Conservation (phyloP, 2,329 filamentous ascomycete genomes). For the Chaetomium sp. region DNA sequence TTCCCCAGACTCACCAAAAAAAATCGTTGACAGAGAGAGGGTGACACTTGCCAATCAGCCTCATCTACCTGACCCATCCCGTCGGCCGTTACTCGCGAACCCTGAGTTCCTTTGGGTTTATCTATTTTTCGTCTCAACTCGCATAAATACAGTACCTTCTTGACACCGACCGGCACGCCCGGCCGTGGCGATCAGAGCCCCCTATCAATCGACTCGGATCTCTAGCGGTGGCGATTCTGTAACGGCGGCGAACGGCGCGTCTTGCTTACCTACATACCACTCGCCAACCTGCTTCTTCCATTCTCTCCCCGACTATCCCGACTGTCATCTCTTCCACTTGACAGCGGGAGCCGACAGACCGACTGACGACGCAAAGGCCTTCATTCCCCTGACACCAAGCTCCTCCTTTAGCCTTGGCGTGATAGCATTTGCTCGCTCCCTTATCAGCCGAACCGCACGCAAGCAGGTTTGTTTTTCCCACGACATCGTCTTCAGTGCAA, state of each 20-base stretch:
- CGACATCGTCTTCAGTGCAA: slow-evolving; percentile 6
- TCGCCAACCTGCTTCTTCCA: neutral
- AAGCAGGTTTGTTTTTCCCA: slow-evolving; percentile 23
- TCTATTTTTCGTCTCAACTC: neutral
- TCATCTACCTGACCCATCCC: slow-evolving; percentile 13
- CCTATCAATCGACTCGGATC: neutral
- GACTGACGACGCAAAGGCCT: slow-evolving; percentile 8
- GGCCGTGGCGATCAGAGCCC: slow-evolving; percentile 14
- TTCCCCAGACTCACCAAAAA: slow-evolving; percentile 14
- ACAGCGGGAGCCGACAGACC: neutral
- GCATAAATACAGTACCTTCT: neutral
- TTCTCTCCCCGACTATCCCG: neutral
- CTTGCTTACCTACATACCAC: neutral
- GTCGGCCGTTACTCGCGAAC: neutral
- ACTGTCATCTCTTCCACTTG: neutral
- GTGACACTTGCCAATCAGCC: slow-evolving; percentile 24
- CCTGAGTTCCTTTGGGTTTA: neutral
- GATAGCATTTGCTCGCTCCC: slow-evolving; percentile 23
- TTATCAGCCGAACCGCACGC: slow-evolving; percentile 26
- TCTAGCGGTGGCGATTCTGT: slow-evolving; percentile 12
- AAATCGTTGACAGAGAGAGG: neutral
- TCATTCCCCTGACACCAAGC: slow-evolving; percentile 17
- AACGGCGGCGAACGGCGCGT: slow-evolving; percentile 4
- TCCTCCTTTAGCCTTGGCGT: slow-evolving; percentile 29
- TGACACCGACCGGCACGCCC: slow-evolving; percentile 9